Percentiles rank a stretch among this genome's conserved stretches.
These are phyloP conservation scores for Suillus alpinus DNA, from an alignment of 768 basidiomycete genomes.

Conservation along the genomic window DNA sequence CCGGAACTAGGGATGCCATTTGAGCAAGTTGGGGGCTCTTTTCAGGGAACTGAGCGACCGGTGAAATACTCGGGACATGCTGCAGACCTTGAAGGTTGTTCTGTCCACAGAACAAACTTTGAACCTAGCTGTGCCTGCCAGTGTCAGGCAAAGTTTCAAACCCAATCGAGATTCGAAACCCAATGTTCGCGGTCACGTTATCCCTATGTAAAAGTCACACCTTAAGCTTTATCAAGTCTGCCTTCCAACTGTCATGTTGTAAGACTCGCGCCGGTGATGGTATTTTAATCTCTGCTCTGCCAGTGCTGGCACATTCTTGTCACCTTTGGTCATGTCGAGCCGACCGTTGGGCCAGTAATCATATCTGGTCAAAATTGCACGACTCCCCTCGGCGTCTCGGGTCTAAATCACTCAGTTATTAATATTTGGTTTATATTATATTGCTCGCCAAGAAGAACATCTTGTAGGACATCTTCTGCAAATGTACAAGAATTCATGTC, in stretches of 20 bases:
- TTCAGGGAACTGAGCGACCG: neutral
- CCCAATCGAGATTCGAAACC: neutral
- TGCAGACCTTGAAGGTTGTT: neutral
- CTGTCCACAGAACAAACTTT: neutral
- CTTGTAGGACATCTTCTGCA: neutral
- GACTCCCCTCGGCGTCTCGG: neutral
- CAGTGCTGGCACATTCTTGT: neutral
- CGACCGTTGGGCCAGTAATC: neutral
- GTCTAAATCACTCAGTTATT: neutral
- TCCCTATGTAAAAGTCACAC: neutral
- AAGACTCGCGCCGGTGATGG: neutral
- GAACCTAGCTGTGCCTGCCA: neutral
- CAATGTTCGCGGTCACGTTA: neutral
- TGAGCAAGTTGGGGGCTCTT: neutral
- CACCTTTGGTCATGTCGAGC: neutral
- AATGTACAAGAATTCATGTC: no score
- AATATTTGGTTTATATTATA: neutral
- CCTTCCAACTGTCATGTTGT: no score
- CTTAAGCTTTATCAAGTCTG: no score
- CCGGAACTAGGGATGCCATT: constrained; percentile 4
- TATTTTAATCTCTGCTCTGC: neutral
- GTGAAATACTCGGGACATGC: neutral
- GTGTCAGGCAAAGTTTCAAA: neutral
- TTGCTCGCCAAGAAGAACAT: neutral
- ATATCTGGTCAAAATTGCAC: neutral